Evolutionary conservation across 306 rosid species (phyloP).

Genomic region (Prunus kanzakura): DNA sequence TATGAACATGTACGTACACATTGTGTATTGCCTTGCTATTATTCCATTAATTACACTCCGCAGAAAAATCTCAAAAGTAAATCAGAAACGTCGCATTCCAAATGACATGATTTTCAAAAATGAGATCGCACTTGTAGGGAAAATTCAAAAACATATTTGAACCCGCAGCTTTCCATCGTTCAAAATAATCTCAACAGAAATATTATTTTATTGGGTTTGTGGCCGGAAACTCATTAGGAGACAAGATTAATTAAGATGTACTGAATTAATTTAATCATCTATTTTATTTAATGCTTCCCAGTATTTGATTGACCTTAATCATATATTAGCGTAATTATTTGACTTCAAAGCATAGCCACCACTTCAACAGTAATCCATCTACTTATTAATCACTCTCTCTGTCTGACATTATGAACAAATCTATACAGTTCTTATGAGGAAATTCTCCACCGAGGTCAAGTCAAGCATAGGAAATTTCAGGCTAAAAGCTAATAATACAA

Average conservation of each 20-base stretch:
- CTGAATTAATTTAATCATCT: background rate
- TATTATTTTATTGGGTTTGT: background rate
- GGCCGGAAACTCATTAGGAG: background rate
- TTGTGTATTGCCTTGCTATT: background rate
- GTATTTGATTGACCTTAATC: background rate
- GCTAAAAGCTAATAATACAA: background rate
- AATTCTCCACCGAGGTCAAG: background rate
- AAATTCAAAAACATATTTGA: background rate
- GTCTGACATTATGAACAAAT: background rate
- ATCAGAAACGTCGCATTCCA: background rate
- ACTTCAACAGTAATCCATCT: background rate
- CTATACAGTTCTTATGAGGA: background rate
- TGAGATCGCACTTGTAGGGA: background rate
- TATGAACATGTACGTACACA: background rate
- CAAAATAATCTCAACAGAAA: no score
- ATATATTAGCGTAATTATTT: background rate
- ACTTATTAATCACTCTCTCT: background rate
- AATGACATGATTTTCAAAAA: background rate
- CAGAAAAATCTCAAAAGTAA: background rate
- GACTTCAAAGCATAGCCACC: background rate
- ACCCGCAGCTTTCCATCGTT: constrained; percentile 2
- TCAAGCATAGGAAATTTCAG: background rate
- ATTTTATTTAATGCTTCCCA: background rate
- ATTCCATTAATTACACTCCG: background rate
- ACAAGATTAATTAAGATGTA: background rate